Base-by-base conservation (phyloP, 179 eudicot species). In the Silene coronaria region DNA sequence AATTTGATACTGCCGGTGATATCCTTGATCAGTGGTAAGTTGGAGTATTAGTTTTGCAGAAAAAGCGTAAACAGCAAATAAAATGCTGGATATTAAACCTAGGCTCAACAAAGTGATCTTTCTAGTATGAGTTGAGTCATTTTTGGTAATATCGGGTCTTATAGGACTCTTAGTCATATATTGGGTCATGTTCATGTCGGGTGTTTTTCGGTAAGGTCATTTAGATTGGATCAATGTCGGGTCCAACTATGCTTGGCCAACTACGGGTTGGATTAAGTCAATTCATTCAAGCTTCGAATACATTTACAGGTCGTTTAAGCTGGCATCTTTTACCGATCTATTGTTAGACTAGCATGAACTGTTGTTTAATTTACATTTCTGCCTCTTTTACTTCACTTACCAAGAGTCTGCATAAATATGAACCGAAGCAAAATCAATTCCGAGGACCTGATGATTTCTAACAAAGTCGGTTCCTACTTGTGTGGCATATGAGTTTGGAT, bases 391-490 rank as follows among this genome's bases (percentile, higher is more conserved):
- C 42, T 34, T 34, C 4, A 58, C 87, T 84, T 82, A 93, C 98
- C 98, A 93, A 74, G 96, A 76, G 79, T 93, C 97, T n/a, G 97
- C 85, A 71, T 93, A 93, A 32, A 84, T 88, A 73, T 91, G 98
- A 81, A 80, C 97, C 0, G 98, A 90, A 76, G 97, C 98, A 82
- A 91, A 93, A 87, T 93, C 98, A 73, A 93, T 84, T 34, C 98
- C 98, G 71, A 84, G 82, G 78, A 82, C 89, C 80, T 81, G 91
- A 85, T 93, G 97, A 77, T 91, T 90, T 75, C 96, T 89, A 65
- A 93, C 84, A 76, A 90, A 93, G 80, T 93, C 98, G 8, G 96
- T 93, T 62, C 98, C 98, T 59, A 91, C 91, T 82, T 90, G 88
- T 57, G 91, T 86, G 70, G 92, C 85, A 62, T 81, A 80, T 46